Percentiles rank a stretch among this genome's conserved stretches.
Conservation (phyloP, 75 land plant species). For the Selaginella moellendorffii region DNA sequence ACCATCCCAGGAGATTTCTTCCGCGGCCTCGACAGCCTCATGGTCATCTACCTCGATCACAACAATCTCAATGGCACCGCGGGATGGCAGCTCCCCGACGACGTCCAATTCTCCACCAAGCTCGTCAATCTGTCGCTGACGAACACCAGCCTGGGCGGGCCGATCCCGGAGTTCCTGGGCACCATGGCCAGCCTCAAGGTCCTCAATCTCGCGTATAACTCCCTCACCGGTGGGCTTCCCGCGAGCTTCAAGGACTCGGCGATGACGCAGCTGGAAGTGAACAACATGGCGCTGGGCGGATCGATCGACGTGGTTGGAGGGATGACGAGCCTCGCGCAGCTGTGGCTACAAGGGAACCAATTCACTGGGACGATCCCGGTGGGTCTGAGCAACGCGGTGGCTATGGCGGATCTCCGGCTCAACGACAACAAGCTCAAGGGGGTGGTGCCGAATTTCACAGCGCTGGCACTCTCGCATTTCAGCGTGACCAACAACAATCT, state of each 20-base stretch:
- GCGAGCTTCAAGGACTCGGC: neutral
- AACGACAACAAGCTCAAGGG: constrained; percentile 58
- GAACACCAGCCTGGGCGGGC: constrained; percentile 27
- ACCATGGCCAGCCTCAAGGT: constrained; percentile 17
- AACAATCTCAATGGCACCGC: constrained; percentile 40
- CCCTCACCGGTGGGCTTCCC: neutral
- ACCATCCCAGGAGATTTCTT: constrained; percentile 55
- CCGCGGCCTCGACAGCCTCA: constrained; percentile 30
- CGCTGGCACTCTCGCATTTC: constrained; percentile 20
- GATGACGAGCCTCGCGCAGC: constrained; percentile 29
- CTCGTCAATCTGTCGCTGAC: constrained; percentile 42
- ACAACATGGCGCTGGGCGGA: constrained; percentile 9
- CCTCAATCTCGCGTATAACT: constrained; percentile 34
- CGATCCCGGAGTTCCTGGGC: constrained; percentile 37
- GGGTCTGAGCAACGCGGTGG: constrained; percentile 21
- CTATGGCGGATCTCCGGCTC: constrained; percentile 34
- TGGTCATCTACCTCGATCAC: constrained; percentile 25
- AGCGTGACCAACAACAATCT: constrained; percentile 37
- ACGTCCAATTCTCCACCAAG: constrained; percentile 11
- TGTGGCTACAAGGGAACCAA: constrained; percentile 69
- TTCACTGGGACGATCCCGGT: constrained; percentile 58
- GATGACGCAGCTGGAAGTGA: neutral
- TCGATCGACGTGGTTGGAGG: constrained; percentile 24
- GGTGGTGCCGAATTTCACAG: constrained; percentile 27
- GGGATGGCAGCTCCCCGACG: constrained; percentile 34